Evolutionary conservation across 2,329 filamentous ascomycete genomes (phyloP).

Genomic region (Colletotrichum costaricense): DNA sequence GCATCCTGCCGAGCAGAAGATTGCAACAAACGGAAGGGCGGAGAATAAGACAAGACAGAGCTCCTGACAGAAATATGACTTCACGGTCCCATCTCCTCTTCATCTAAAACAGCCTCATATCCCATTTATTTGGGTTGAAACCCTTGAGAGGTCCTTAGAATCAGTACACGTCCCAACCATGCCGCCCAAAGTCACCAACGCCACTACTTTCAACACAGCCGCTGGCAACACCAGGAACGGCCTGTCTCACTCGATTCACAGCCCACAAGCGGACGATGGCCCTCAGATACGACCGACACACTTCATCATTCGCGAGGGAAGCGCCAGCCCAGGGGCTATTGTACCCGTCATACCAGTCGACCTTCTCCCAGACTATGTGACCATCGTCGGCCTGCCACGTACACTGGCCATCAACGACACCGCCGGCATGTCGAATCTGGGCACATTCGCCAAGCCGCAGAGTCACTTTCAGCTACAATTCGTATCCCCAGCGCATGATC

Average conservation of each 20-base stretch:
- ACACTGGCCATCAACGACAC: constrained; percentile 51
- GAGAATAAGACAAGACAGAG: not conserved
- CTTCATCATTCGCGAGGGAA: constrained; percentile 52
- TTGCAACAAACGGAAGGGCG: not conserved
- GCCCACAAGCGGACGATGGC: constrained; percentile 1
- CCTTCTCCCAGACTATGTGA: constrained; percentile 59
- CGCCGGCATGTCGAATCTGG: constrained; percentile 51
- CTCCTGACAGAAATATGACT: not conserved
- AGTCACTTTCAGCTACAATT: constrained; percentile 26
- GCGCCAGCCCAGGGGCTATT: constrained; percentile 47
- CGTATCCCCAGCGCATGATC: not conserved
- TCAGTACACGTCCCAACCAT: not conserved
- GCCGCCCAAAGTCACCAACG: not conserved
- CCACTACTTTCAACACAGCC: not conserved
- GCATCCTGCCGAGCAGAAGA: constrained; percentile 13
- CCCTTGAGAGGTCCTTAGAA: not conserved
- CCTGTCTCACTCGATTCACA: constrained; percentile 32
- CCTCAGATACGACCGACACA: constrained; percentile 42
- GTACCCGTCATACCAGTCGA: constrained; percentile 67
- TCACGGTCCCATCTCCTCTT: not conserved
- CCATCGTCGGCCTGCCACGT: constrained; percentile 56
- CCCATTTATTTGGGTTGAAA: no score
- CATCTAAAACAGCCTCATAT: not conserved
- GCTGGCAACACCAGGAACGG: constrained; percentile 7
- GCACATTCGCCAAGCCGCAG: constrained; percentile 40